Evolutionary conservation across 345 rosid species (phyloP).

Genomic region (Cardamine chenopodiifolia): DNA sequence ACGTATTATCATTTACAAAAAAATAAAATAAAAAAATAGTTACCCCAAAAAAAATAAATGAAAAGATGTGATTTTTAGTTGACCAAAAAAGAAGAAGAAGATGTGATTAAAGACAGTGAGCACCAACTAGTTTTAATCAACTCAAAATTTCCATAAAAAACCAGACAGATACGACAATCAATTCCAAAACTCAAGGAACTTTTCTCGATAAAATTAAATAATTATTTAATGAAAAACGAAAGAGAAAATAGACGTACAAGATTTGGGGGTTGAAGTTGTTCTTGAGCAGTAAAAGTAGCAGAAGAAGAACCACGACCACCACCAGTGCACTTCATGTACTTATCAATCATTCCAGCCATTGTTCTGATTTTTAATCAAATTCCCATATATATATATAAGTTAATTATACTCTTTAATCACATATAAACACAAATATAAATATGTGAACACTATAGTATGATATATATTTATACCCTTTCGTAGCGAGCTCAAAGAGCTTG

Average conservation of each 20-base stretch:
- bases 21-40: background rate
- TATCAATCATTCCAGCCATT: conserved; percentile 65
- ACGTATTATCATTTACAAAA: conserved; percentile 7
- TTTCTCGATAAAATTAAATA: background rate
- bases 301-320: conserved; percentile 47
- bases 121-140: conserved; percentile 1
- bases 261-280: conserved; percentile 41
- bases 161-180: conserved; percentile 6
- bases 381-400: conserved; percentile 9
- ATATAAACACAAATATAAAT: background rate
- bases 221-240: background rate
- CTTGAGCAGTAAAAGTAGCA: conserved; percentile 43
- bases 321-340: conserved; percentile 54
- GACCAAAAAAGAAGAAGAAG: no score
- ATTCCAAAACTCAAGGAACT: background rate
- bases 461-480: conserved; percentile 60
- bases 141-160: background rate
- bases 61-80: background rate
- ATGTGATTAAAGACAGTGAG: background rate
- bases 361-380: conserved; percentile 41
- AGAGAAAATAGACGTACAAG: conserved; percentile 32
- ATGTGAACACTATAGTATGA: background rate
- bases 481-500: conserved; percentile 82
- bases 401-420: background rate
- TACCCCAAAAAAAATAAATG: background rate